These are phyloP conservation scores for Dovyalis caffra DNA, from an alignment of 345 rosid species.

Conservation along the genomic window DNA sequence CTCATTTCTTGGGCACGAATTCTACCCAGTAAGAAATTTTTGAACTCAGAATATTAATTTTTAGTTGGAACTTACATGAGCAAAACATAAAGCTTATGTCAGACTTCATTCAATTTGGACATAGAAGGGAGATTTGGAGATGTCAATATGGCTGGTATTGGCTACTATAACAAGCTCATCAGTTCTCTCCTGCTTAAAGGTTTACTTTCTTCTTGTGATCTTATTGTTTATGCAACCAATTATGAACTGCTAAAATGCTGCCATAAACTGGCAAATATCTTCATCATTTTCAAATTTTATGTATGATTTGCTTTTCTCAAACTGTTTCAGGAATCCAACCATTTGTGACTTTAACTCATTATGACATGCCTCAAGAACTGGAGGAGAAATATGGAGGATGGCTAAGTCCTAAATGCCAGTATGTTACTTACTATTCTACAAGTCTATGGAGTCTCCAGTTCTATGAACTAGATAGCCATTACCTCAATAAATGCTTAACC, in stretches of 20 bases:
- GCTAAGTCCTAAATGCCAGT: slow-evolving; percentile 13
- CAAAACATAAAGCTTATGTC: neutral
- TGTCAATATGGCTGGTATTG: slow-evolving; percentile 57
- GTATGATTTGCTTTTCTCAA: neutral
- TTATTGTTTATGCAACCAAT: too few relatives aligned
- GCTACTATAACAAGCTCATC: slow-evolving; percentile 53
- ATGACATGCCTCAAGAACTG: slow-evolving; percentile 11
- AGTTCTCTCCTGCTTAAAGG: slow-evolving; percentile 54
- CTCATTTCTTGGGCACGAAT: slow-evolving; percentile 84
- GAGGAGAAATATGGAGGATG: slow-evolving; percentile 15
- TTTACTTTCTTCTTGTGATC: too few relatives aligned
- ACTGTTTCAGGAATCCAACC: slow-evolving; percentile 6
- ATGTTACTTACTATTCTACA: too few relatives aligned
- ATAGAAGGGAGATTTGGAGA: slow-evolving; percentile 70
- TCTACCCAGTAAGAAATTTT: slow-evolving; percentile 59
- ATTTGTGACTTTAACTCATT: slow-evolving; percentile 9
- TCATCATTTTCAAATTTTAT: too few relatives aligned
- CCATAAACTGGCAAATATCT: neutral
- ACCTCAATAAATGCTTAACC: too few relatives aligned
- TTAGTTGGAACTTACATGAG: neutral
- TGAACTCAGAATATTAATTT: neutral
- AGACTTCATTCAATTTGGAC: neutral
- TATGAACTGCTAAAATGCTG: too few relatives aligned
- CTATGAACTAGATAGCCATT: too few relatives aligned
- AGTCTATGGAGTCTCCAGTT: too few relatives aligned